Evolutionary conservation across 78 protist genomes (phyloP).

Genomic region (Andalucia godoyi): DNA sequence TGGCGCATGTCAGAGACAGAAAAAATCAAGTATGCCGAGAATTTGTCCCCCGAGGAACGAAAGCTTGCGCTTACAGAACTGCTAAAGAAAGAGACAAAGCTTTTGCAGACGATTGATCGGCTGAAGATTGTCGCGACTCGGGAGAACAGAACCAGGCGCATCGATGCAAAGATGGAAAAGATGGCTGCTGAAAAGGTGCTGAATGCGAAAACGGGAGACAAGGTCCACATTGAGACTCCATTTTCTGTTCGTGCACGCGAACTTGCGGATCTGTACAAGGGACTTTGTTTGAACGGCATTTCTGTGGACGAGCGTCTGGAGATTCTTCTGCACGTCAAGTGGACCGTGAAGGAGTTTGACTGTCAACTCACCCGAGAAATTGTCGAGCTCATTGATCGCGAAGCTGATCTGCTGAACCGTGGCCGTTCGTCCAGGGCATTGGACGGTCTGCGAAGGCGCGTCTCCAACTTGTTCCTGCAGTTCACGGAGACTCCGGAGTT

Average conservation of each 20-base stretch:
- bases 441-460: constrained; percentile 33
- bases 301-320: constrained; percentile 57
- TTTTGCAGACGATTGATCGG: constrained; percentile 55
- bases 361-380: constrained; percentile 50
- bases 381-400: constrained; percentile 62
- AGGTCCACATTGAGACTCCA: constrained; percentile 46
- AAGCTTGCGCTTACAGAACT: constrained; percentile 15
- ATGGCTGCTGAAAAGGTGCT: constrained; percentile 30
- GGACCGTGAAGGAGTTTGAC: constrained; percentile 51
- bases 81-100: constrained; percentile 39
- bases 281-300: neutral
- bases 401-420: constrained; percentile 54
- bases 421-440: constrained; percentile 16
- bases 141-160: constrained; percentile 1
- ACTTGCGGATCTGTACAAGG: constrained; percentile 36
- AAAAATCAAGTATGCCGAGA: constrained; percentile 4
- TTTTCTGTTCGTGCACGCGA: constrained; percentile 52
- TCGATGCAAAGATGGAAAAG: neutral
- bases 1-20: constrained; percentile 25
- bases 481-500: constrained; percentile 57
- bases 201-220: neutral
- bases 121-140: constrained; percentile 11
- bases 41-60: constrained; percentile 12
- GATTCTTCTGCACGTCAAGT: constrained; percentile 49
- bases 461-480: constrained; percentile 39